Evolutionary conservation across 139 green algal genomes (phyloP).

Genomic region (Chlorella sp.): DNA sequence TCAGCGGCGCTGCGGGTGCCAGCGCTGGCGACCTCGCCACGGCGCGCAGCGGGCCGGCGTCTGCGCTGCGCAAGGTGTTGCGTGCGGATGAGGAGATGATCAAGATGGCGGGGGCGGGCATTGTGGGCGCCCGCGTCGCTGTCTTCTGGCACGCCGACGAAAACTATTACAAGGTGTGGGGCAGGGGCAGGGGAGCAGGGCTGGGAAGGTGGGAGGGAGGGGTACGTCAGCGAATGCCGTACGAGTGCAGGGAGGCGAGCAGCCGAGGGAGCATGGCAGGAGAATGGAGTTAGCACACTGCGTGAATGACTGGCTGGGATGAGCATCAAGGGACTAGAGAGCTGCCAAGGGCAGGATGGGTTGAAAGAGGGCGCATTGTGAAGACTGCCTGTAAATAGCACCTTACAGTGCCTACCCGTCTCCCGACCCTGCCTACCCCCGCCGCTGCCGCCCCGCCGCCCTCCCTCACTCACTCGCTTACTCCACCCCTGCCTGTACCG

Average conservation of each 20-base stretch:
- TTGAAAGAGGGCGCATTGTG: not conserved
- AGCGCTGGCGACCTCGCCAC: not conserved
- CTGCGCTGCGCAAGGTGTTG: constrained; percentile 6
- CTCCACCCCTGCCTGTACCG: not conserved
- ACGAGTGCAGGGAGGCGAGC: not conserved
- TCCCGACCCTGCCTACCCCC: not conserved
- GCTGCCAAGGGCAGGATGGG: not conserved
- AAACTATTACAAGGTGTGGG: constrained; percentile 27
- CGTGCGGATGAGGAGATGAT: constrained; percentile 35
- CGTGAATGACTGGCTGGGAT: no score
- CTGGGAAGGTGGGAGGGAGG: not conserved
- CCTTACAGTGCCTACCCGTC: not conserved
- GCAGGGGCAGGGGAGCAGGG: not conserved
- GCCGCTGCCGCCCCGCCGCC: not conserved
- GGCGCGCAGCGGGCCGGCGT: not conserved
- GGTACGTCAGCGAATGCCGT: no score
- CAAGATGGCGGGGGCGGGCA: constrained; percentile 20
- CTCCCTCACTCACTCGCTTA: not conserved
- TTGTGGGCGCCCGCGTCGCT: constrained; percentile 44
- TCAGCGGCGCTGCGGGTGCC: not conserved
- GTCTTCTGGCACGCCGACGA: constrained; percentile 54
- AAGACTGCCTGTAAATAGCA: no score
- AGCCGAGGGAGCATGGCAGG: no score
- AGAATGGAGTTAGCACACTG: no score
- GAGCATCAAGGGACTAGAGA: not conserved